Evolutionary conservation across 139 green algal species (phyloP).

Genomic region (Micractinium conductrix): DNA sequence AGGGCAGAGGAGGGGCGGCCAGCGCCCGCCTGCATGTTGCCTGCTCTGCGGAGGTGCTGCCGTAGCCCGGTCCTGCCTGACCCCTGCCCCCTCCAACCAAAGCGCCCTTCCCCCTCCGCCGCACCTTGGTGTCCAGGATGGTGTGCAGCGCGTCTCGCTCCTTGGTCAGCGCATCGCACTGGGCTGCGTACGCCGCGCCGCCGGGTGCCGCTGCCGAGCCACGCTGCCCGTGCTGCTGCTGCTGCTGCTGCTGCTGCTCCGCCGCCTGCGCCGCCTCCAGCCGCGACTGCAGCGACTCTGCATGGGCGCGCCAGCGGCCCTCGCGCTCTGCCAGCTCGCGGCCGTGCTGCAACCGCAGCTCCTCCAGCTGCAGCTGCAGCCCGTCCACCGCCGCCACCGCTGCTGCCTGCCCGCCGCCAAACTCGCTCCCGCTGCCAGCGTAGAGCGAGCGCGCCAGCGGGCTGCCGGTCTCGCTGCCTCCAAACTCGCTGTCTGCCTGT

Average conservation of each 20-base stretch:
- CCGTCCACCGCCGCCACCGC: neutral
- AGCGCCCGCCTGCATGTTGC: too few species aligned
- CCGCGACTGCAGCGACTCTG: slow-evolving; percentile 25
- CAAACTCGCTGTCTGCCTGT: neutral
- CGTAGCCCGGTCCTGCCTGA: too few species aligned
- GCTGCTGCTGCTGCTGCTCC: slow-evolving; percentile 3
- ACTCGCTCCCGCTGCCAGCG: neutral
- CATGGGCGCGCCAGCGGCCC: neutral
- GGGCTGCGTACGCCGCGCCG: neutral
- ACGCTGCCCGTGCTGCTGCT: slow-evolving; percentile 23
- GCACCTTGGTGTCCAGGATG: slow-evolving; percentile 83
- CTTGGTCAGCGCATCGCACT: slow-evolving; percentile 52
- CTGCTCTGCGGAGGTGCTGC: too few species aligned
- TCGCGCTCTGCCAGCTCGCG: slow-evolving; percentile 9
- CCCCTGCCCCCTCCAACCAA: neutral
- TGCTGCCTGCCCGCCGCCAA: neutral
- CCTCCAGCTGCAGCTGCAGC: slow-evolving; percentile 22
- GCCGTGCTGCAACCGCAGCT: slow-evolving; percentile 20
- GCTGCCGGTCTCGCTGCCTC: slow-evolving; percentile 15
- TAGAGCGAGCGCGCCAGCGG: neutral
- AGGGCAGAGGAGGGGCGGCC: too few species aligned
- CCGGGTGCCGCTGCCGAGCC: neutral
- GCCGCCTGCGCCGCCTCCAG: slow-evolving; percentile 26
- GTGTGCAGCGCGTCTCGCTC: slow-evolving; percentile 78
- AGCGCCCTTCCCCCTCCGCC: neutral